Base-by-base conservation (phyloP, 176 grass and related monocot species). In the Miscanthus lutarioriparius region DNA sequence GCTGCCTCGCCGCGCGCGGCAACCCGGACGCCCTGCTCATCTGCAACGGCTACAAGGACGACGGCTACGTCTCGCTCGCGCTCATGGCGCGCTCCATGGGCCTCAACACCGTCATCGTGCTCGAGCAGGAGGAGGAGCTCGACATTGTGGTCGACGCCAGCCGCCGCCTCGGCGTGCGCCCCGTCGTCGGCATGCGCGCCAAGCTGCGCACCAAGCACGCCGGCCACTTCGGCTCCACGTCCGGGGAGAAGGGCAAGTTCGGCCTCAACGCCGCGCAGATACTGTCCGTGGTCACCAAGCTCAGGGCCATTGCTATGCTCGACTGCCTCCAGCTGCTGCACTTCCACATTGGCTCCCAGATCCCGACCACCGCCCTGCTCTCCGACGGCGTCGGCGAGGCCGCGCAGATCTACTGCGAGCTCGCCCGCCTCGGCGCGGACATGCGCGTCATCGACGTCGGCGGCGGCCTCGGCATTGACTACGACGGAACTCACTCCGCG, bases 341-440 rank as follows among this genome's bases (percentile, higher is more conserved):
- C 85, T 97, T 97, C 88, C 95, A 97, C 86, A 94, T 95, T 69
- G 95, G 95, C 32, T 97, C 95, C 28, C 95, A 97, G 92, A 97
- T 97, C 89, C 95, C 95, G 4, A 86, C 88, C 74, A 97, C 95
- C 2, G 75, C 88, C 0, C 89, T 97, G 65, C 92, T 97, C 27
- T 75, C 84, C 17, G 95, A 97, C 20, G 92, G 95, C 30, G 95
- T 97, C 43, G 85, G 92, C 33, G 95, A 97, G 92, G 95, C 95
- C 48, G 84, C 90, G 41, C 95, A 97, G 76, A 91, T 97, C 76
- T 97, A 92, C 86, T 97, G 95, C 79, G 95, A 97, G 84, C 90
- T 97, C 17, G 85, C 95, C 23, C 88, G 92, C 63, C 95, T 97
- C 8, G 95, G 95, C 3, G 95, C 95, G 0, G 74, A 8, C 70